Percentiles rank a stretch among this genome's conserved stretches.
Evolutionary conservation across 306 rosid species (phyloP).

Genomic region (Quillaja saponaria): DNA sequence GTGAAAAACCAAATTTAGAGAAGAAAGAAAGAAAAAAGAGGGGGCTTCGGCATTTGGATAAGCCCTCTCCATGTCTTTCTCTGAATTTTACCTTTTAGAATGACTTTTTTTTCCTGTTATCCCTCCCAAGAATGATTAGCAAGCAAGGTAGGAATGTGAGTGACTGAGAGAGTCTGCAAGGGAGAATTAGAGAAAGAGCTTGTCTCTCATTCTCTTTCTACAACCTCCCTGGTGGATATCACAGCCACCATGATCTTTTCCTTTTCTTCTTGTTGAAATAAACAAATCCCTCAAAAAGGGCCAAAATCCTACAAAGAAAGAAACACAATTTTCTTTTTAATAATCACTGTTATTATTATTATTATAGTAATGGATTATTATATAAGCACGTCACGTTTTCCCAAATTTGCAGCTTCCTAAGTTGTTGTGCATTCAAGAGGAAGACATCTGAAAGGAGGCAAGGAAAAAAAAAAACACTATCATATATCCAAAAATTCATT

Average conservation of each 20-base stretch:
- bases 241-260: slow-evolving; percentile 1
- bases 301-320: slow-evolving; percentile 38
- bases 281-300: slow-evolving; percentile 22
- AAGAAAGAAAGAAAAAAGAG: slow-evolving; percentile 20
- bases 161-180: slow-evolving; percentile 33
- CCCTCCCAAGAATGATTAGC: slow-evolving; percentile 38
- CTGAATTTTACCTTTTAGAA: slow-evolving; percentile 2
- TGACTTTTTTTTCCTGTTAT: slow-evolving; percentile 15
- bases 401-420: slow-evolving; percentile 32
- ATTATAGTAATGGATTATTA: slow-evolving; percentile 31
- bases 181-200: slow-evolving; percentile 28
- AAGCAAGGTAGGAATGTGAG: slow-evolving; percentile 63
- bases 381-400: slow-evolving; percentile 47
- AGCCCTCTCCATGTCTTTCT: slow-evolving; percentile 10
- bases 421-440: slow-evolving; percentile 40
- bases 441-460: slow-evolving; percentile 30
- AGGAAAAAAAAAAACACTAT: slow-evolving; percentile 7
- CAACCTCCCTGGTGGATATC: neutral
- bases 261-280: slow-evolving; percentile 19
- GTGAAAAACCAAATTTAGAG: slow-evolving; percentile 24
- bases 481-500: slow-evolving; percentile 13
- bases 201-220: slow-evolving; percentile 19
- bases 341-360: slow-evolving; percentile 18
- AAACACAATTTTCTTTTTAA: neutral
- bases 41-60: slow-evolving; percentile 37